phyloP scores from a whole-genome alignment of 176 grass and related monocot genomes.

The Thinopyrum elongatum region DNA sequence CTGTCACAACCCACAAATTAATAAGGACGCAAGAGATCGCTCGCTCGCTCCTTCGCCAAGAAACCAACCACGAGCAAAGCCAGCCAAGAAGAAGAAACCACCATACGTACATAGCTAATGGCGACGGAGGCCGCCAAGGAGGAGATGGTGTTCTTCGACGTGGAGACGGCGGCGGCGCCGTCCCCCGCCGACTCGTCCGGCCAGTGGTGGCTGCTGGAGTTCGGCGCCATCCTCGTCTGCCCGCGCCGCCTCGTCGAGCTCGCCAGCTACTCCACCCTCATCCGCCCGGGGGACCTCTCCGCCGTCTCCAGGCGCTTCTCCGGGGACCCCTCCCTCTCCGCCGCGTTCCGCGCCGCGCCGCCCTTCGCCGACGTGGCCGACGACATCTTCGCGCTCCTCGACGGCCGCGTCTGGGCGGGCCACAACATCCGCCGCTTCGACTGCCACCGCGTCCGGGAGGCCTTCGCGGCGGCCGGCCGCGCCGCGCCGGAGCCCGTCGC shows the following conservation, averaged over 20 bases:
- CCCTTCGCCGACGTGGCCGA: slow-evolving; percentile 61
- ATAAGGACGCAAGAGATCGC: background rate
- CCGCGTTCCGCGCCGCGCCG: slow-evolving; percentile 50
- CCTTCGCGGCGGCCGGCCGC: slow-evolving; percentile 63
- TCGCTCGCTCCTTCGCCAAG: background rate
- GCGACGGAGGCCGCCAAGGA: background rate
- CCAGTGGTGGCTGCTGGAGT: slow-evolving; percentile 66
- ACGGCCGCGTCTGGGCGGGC: slow-evolving; percentile 87
- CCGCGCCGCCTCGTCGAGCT: slow-evolving; percentile 69
- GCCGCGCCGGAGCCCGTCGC: slow-evolving; percentile 56
- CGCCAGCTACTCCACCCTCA: slow-evolving; percentile 70
- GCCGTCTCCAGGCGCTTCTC: slow-evolving; percentile 48
- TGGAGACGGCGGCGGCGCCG: slow-evolving; percentile 71
- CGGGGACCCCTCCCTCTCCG: background rate
- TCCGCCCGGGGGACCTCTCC: slow-evolving; percentile 48
- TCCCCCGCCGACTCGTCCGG: background rate
- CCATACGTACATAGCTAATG: background rate
- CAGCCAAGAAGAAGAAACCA: background rate
- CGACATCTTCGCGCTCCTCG: slow-evolving; percentile 60
- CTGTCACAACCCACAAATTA: background rate
- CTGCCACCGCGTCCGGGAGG: slow-evolving; percentile 72
- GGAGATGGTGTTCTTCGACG: slow-evolving; percentile 91
- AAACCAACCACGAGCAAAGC: background rate
- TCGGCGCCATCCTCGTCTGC: slow-evolving; percentile 87
- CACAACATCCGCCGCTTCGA: slow-evolving; percentile 97